Base-by-base conservation (phyloP, 1,284 basidiomycete species). In the Ustilago cynodontis region DNA sequence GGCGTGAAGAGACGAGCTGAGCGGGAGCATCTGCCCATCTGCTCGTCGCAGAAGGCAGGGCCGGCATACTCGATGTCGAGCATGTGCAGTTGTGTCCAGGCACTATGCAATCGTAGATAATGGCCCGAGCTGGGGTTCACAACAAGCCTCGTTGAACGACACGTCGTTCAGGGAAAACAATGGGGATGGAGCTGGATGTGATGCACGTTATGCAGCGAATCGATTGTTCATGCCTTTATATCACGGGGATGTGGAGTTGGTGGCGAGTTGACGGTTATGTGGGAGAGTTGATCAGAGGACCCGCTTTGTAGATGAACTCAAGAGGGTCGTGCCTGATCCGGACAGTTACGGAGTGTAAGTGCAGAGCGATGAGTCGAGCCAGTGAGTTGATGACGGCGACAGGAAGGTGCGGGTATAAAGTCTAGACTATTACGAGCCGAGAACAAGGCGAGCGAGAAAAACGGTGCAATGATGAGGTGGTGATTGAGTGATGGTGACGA, bases 1-100 rank as follows among this genome's bases (percentile, higher is more conserved):
- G 65, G 18, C 71, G 57, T 0, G 71, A 73, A 10, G 71, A 68
- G 57, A 73, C 64, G 61, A 73, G 71, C 51, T 73, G 71, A 5
- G 65, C 16, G 0, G 71, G 64, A 61, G 59, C 65, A 39, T 68
- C 58, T 24, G 71, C 53, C 71, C 71, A 73, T 53, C 53, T 31
- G 28, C 54, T 26, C 14, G 49, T 31, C 8, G 57, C 56, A 22
- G 56, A 52, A 53, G 41, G 62, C 22, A 58, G 43, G 28, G 45
- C 50, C 22, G 55, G 35, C 69, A 71, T 71, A 37, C 62, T 71
- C 31, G 18, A 65, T 62, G 41, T 71, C 49, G 37, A 71, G 33
- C 62, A 71, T 71, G 28, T 24, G 47, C 47, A 49, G 47, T 13
- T 14, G 47, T n/a, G 9, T 49, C 13, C 1, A 49, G 14, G 14